Conservation (phyloP, 78 protist genomes). For the Isochrysis galbana region DNA sequence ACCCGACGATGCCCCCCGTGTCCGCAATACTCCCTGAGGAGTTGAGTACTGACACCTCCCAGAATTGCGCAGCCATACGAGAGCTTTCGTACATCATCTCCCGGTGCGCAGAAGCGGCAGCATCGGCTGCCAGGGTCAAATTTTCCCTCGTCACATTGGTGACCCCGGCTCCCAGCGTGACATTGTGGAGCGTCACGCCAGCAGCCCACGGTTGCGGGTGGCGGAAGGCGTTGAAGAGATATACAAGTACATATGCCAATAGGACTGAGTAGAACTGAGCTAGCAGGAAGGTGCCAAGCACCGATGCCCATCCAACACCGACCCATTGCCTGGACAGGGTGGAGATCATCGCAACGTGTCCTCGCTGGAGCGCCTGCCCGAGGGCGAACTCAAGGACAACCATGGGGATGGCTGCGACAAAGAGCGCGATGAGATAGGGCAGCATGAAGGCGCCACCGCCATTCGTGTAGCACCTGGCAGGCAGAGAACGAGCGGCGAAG, state of each 20-base stretch:
- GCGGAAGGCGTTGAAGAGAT: background rate
- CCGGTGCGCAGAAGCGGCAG: no score
- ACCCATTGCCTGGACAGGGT: background rate
- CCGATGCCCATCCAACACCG: slow-evolving; percentile 25
- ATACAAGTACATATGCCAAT: slow-evolving; percentile 11
- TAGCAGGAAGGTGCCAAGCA: background rate
- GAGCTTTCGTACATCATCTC: no score
- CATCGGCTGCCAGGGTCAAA: no score
- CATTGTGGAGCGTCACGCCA: no score
- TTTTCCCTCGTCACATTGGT: background rate
- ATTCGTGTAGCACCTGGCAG: background rate
- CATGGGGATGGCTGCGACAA: background rate
- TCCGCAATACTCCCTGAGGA: no score
- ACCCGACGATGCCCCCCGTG: no score
- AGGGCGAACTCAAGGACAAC: slow-evolving; percentile 28
- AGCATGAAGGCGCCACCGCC: slow-evolving; percentile 46
- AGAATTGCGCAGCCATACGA: no score
- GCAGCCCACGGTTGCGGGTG: slow-evolving; percentile 31
- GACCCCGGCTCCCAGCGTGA: background rate
- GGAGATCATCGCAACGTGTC: background rate
- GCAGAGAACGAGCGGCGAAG: no score
- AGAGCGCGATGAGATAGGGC: slow-evolving; percentile 14
- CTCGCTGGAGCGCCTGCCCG: slow-evolving; percentile 11
- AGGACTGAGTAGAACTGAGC: background rate
- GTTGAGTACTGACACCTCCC: no score